Evolutionary conservation across 2,329 filamentous ascomycete species (phyloP).

Genomic region (Furcasterigmium sp.): DNA sequence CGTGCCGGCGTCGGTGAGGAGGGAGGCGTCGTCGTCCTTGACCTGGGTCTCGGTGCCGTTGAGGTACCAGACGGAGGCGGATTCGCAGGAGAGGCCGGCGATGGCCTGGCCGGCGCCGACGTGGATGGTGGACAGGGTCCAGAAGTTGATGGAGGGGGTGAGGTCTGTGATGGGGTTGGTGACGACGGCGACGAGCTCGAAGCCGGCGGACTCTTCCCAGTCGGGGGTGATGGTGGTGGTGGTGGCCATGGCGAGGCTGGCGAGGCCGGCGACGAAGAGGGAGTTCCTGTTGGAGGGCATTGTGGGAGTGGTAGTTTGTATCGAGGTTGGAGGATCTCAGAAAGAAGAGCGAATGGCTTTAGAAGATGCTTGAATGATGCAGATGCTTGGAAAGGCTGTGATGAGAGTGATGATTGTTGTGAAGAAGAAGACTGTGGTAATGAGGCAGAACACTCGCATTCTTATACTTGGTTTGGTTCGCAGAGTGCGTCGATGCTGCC

Average conservation of each 20-base stretch:
- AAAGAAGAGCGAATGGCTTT: too few relatives aligned
- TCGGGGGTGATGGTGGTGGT: neutral
- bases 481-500: too few relatives aligned
- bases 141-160: conserved; percentile 32
- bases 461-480: too few relatives aligned
- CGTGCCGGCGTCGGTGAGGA: conserved; percentile 36
- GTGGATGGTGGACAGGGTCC: conserved; percentile 34
- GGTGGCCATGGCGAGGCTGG: neutral
- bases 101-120: conserved; percentile 33
- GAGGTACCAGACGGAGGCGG: conserved; percentile 37
- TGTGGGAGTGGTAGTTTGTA: neutral
- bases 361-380: too few relatives aligned
- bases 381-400: too few relatives aligned
- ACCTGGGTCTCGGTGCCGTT: conserved; percentile 38
- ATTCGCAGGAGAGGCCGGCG: conserved; percentile 25
- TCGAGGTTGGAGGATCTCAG: too few relatives aligned
- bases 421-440: too few relatives aligned
- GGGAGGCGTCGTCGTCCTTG: conserved; percentile 20
- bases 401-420: too few relatives aligned
- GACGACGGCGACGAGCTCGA: conserved; percentile 39
- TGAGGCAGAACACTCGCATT: too few relatives aligned
- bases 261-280: neutral
- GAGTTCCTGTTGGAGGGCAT: neutral
- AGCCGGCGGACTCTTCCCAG: conserved; percentile 20
- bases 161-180: conserved; percentile 34